Evolutionary conservation across 495 filamentous ascomycete species (phyloP), one percentile per base, ranked within the genome.

Genomic region (Penicillium argentinense): DNA sequence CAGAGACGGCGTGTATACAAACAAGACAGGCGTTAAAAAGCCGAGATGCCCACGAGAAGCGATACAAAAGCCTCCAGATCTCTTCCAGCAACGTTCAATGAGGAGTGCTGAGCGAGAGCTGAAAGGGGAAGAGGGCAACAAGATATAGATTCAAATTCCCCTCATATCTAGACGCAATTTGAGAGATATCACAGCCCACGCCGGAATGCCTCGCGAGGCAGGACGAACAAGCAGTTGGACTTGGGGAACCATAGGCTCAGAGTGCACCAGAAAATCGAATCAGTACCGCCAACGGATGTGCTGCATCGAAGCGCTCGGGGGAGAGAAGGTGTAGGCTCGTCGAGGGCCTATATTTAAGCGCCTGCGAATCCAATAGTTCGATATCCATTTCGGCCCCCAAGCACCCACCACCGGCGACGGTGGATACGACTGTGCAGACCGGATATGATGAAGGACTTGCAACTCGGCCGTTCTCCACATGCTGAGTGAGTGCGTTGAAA

Each of bases 271-370:
- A 56, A 53, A 39, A 27, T 48, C 39, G 53, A 45, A 14, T 51
- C 43, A 54, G 56, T 67, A 62, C 57, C 66, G 69, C 65, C 60
- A 59, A 60, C 54, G 38, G 41, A 62, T 60, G 64, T 66, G 62
- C 60, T 59, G 65, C 69, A 66, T 49, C 54, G 49, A 55, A 53
- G 47, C 49, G 54, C 47, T 57, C 47, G 29, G 51, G 30, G 44
- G 50, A 51, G 56, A 39, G 54, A 42, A 61, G 53, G 55, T 54
- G 56, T 51, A 63, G 59, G 51, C 51, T 68, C 56, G 50, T 65
- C 47, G 60, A 69, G 59, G 55, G 60, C 59, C 66, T 70, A 59
- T 64, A 63, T 68, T 67, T 69, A 71, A 73, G 69, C 69, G 69
- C 67, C 60, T 54, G 36, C 49, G 28, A 49, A 49, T 32, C 25